Base-by-base conservation (phyloP, 2,329 filamentous ascomycete genomes). In the Erysiphe neolycopersici region DNA sequence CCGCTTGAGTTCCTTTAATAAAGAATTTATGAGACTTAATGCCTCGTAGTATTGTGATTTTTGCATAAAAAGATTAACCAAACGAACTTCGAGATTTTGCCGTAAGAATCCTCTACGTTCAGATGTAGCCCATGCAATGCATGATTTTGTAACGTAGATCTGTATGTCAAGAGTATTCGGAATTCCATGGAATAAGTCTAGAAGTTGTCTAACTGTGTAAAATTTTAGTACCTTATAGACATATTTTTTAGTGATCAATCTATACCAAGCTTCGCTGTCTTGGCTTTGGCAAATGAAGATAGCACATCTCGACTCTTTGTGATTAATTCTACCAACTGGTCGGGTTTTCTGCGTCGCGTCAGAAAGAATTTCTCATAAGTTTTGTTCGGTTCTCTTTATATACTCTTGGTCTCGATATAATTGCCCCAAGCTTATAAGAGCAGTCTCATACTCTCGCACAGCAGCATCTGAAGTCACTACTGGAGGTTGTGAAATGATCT, bases 11-110 rank as follows among this genome's bases (percentile, higher is more conserved):
- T 98, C 91, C 57, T 83, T 83, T 46, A 98, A 75, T 47, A 98
- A 76, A 53, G 79, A 77, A 65, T 95, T 95, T 71, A 95, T 95
- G 56, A 98, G 77, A 22, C 80, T 87, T 52, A 98, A 76, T 48
- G 89, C 82, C 52, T 98, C 91, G 60, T 95, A 95, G 67, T 93
- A 95, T 45, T 84, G 79, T 60, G 93, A 82, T 66, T 95, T 95
- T 56, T 81, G 76, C 79, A 98, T 95, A 67, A 93, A 83, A 48
- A 98, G 76, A 43, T 74, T 70, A 44, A 98, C 89, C 46, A 98
- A 77, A 49, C 89, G 80, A 46, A 87, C 92, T 68, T 98, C 84
- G 58, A 98, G 82, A 62, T 92, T 93, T 66, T 98, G 89, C 52
- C 89, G 84, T 53, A 98, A 73, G 69, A 98, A 98, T 47, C 83